Conservation (phyloP, 176 grass and related monocot genomes). For the Juncus effusus region DNA sequence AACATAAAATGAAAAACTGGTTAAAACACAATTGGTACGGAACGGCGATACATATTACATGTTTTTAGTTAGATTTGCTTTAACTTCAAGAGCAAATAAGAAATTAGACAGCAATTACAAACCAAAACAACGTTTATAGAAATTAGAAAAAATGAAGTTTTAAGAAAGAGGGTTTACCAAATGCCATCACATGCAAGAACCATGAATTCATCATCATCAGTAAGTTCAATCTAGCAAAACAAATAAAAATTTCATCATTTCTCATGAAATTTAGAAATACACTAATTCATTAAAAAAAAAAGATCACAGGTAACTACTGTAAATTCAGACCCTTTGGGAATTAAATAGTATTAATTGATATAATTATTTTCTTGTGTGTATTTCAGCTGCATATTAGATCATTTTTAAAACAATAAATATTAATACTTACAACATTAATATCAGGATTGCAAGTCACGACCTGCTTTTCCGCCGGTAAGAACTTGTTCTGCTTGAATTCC, state of each 20-base stretch:
- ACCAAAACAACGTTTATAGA: neutral
- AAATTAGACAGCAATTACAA: too few species aligned
- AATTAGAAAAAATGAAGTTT: conserved; percentile 5
- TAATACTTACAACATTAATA: conserved; percentile 65
- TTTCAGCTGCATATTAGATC: neutral
- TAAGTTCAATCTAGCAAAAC: conserved; percentile 63
- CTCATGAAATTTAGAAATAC: conserved; percentile 4
- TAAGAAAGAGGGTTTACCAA: conserved; percentile 50
- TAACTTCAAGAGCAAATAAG: too few species aligned
- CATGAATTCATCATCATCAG: conserved; percentile 75
- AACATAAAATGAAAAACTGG: too few species aligned
- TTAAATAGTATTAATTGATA: neutral
- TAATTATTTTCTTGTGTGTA: conserved; percentile 15
- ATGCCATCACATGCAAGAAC: conserved; percentile 88
- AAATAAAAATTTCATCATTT: neutral
- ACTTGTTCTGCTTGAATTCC: conserved; percentile 97
- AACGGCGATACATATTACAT: too few species aligned
- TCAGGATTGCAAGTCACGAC: conserved; percentile 87
- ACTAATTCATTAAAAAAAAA: conserved; percentile 12
- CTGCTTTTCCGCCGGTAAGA: conserved; percentile 83
- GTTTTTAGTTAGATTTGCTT: too few species aligned
- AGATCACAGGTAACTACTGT: neutral
- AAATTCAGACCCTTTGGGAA: neutral
- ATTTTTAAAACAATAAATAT: conserved; percentile 14
- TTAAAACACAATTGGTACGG: too few species aligned